Base-by-base conservation (phyloP, 495 filamentous ascomycete genomes). In the Aspergillus haitiensis region DNA sequence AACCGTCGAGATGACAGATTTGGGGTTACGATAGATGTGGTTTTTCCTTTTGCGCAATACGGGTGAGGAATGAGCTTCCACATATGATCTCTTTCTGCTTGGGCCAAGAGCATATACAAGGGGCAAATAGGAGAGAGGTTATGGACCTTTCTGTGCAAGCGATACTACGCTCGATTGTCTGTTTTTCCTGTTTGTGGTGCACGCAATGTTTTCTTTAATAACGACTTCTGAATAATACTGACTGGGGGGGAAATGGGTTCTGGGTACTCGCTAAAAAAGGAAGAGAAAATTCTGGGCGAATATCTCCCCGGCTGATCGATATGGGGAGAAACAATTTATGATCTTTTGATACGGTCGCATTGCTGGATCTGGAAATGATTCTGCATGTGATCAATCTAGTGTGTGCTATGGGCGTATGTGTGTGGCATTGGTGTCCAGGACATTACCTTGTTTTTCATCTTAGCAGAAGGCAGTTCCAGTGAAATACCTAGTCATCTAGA, bases 1-100 rank as follows among this genome's bases (percentile, higher is more conserved):
- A 56, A 81, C 78, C 21, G 82, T 84, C 34, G 86, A 86, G 64
- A 80, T 86, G 71, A 82, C 73, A 60, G 81, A 82, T 64, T 53
- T 81, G 40, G 72, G 71, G 50, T 70, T 78, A 66, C 78, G 78
- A 70, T 78, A 75, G 53, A 46, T 52, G 31, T 34, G 44, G 37
- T 18, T 33, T 39, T 63, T 55, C 21, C 21, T 27, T 36, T 61
- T 52, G 50, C 54, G 44, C 11, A 52, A 21, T 42, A 46, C 51
- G 61, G 36, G 55, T 59, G 51, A 51, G 60, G 39, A 58, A 52
- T 47, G 18, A 56, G 53, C 35, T 33, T 51, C 31, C 34, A 56
- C 46, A 56, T 55, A 53, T 42, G 47, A 54, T 42, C 35, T 44
- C 59, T 34, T 16, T 53, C 61, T 56, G 48, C 56, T 42, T 35